Conservation (phyloP, 257 asterid genomes). For the Solanum chilense region DNA sequence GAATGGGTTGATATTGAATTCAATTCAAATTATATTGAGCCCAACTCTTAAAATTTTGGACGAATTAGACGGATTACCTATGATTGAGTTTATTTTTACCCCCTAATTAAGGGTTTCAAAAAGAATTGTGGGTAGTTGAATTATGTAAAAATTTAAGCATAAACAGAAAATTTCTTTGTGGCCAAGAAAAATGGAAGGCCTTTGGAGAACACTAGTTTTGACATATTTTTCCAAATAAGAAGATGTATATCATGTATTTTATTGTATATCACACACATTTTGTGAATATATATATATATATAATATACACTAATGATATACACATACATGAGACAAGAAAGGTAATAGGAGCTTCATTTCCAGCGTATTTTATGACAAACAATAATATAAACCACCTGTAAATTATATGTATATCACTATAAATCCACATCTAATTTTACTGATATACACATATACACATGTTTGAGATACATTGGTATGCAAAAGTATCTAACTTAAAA, state of each 20-base stretch:
- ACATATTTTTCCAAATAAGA: background rate
- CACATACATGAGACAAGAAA: background rate
- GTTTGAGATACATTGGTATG: background rate
- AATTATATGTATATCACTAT: background rate
- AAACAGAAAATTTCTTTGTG: too few species aligned
- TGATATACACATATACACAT: background rate
- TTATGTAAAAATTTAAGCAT: too few species aligned
- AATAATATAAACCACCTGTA: background rate
- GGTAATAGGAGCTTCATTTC: background rate
- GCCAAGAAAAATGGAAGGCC: background rate
- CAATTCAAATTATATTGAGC: too few species aligned
- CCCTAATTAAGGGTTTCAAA: too few species aligned
- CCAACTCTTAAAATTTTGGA: too few species aligned
- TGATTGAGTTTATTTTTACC: too few species aligned
- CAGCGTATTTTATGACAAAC: background rate
- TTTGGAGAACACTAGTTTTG: background rate
- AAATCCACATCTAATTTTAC: background rate
- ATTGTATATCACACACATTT: background rate
- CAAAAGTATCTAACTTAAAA: background rate
- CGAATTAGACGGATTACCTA: too few species aligned
- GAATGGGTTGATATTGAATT: too few species aligned
- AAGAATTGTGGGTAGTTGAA: too few species aligned
- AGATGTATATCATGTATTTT: background rate
- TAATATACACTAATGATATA: background rate
- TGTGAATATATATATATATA: background rate